Evolutionary conservation across 345 rosid species (phyloP), one percentile per base, ranked within the genome.

Genomic region (Eucalyptus curtisii): DNA sequence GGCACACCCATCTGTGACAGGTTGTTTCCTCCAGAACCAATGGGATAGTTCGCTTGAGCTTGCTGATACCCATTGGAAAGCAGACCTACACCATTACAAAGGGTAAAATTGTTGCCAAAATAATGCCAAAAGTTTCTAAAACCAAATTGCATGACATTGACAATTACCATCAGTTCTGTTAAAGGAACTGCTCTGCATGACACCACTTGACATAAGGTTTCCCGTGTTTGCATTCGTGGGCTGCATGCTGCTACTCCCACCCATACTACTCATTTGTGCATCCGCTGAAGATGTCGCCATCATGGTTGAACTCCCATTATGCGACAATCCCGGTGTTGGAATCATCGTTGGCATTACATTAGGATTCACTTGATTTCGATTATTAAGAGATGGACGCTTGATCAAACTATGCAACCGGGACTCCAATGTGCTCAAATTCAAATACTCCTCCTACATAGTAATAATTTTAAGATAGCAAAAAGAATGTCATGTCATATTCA

Each of bases 241-340:
- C 90, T 94, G 90, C 87, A 92, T 88, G 90, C 91, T 92, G 89
- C 92, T 94, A 92, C 91, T 85, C 76, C 95, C 96, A 90, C 86
- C 90, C 37, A 95, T 86, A 92, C 91, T 87, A 89, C 88, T 93
- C 92, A 93, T 87, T 86, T 95, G 90, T 64, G 95, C 88, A 91
- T 94, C 98, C 48, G 93, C 91, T 79, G 99, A 94, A 86, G 99
- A 88, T 80, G 95, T 85, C 61, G 89, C 95, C 91, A 92, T 91
- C 89, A 91, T 47, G 87, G 92, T 95, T 44, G 96, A 88, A 93
- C 92, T 97, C 90, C 89, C 94, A 82, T 93, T 79, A 30, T 92
- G 96, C 47, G 97, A 88, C 92, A 98, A 93, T 79, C 99, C 99
- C 89, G 98, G 99, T 31, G 98, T 98, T 45, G 99, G 99, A 87